Conservation (phyloP, 495 filamentous ascomycete genomes). For the Monascus purpureus region DNA sequence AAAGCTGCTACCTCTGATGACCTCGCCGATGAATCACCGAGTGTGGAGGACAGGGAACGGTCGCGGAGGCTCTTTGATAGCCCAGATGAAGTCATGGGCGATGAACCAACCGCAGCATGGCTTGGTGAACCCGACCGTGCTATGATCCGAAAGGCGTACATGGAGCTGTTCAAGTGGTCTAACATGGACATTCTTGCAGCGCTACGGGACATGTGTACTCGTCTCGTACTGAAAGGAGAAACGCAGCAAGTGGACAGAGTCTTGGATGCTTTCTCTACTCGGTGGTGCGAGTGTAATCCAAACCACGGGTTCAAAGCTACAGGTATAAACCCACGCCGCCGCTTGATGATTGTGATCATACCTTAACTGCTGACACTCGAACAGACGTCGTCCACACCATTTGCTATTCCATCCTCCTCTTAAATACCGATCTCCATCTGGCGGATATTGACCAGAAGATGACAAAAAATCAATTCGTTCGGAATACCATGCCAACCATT, state of each 20-base stretch:
- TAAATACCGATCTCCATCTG: constrained; percentile 93
- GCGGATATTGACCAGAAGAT: constrained; percentile 94
- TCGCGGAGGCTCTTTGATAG: constrained; percentile 75
- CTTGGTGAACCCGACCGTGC: constrained; percentile 61
- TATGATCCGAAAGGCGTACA: constrained; percentile 66
- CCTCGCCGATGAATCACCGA: constrained; percentile 24
- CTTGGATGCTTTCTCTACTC: constrained; percentile 67
- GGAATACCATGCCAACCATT: constrained; percentile 90
- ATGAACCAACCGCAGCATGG: constrained; percentile 72
- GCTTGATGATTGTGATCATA: neutral
- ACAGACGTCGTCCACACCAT: constrained; percentile 94
- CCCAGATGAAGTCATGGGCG: constrained; percentile 65
- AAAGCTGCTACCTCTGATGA: constrained; percentile 12
- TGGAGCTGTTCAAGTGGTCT: constrained; percentile 79
- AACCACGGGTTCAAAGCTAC: constrained; percentile 85
- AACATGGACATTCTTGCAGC: constrained; percentile 69
- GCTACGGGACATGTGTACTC: constrained; percentile 65
- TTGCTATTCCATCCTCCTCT: constrained; percentile 83
- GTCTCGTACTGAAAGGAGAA: constrained; percentile 78
- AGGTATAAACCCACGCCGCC: constrained; percentile 37
- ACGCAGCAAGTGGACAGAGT: constrained; percentile 96
- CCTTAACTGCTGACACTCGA: constrained; percentile 5
- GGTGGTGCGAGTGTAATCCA: constrained; percentile 92
- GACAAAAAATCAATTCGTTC: constrained; percentile 85
- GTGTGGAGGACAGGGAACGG: constrained; percentile 46